phyloP scores from a whole-genome alignment of 192 early-diverging fungal species.

The Backusella tuberculispora region DNA sequence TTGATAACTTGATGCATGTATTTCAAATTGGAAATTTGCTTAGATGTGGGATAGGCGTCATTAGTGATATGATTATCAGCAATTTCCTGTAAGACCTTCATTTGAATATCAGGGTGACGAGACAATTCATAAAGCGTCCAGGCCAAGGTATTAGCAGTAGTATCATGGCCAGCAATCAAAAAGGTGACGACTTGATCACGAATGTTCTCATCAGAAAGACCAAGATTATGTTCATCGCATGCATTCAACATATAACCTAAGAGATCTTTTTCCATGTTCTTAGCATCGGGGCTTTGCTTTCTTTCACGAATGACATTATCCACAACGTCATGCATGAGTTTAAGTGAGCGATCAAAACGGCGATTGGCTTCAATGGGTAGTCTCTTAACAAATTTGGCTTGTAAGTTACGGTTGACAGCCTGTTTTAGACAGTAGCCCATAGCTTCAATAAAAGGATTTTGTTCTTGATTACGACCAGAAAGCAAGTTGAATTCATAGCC shows the following conservation, averaged over 20 bases:
- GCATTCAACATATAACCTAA: conserved; percentile 62
- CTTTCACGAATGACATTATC: conserved; percentile 53
- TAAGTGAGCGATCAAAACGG: conserved; percentile 41
- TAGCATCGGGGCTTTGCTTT: conserved; percentile 38
- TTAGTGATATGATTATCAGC: conserved; percentile 22
- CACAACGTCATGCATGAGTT: conserved; percentile 47
- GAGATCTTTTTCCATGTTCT: conserved; percentile 46
- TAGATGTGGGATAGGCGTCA: conserved; percentile 26
- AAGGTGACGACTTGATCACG: conserved; percentile 67
- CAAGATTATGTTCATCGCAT: conserved; percentile 37
- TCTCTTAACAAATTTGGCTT: conserved; percentile 40
- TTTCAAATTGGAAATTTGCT: conserved; percentile 23
- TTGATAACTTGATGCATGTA: conserved; percentile 32
- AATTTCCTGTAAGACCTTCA: conserved; percentile 35
- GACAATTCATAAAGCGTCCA: conserved; percentile 39
- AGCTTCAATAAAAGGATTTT: conserved; percentile 40
- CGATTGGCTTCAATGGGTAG: conserved; percentile 48
- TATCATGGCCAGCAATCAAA: conserved; percentile 58
- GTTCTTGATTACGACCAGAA: conserved; percentile 23
- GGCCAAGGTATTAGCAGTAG: conserved; percentile 34
- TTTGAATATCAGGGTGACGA: conserved; percentile 33
- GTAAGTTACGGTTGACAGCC: conserved; percentile 19
- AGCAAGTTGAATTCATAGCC: conserved; percentile 56
- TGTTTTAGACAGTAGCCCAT: conserved; percentile 37
- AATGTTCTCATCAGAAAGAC: conserved; percentile 49